A percentile compares a stretch with the other conserved stretches of the same genome.
These are phyloP conservation scores for Lodderomyces margitis DNA, from an alignment of 1,139 yeast genomes.

Conservation along the genomic window DNA sequence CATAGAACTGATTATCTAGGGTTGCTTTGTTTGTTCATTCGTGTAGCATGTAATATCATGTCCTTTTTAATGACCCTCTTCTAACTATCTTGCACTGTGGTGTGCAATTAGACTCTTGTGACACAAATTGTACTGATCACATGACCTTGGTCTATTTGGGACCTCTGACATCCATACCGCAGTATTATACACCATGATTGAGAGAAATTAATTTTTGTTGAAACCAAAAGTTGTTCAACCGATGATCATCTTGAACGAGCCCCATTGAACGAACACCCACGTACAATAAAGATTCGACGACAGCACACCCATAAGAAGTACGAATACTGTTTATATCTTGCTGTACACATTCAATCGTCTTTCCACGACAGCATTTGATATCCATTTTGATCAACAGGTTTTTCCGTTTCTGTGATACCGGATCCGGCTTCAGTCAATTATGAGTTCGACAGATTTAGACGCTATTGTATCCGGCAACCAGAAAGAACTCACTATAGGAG, in stretches of 20 bases:
- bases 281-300: no score
- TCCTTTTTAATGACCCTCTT: no score
- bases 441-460: constrained; percentile 1
- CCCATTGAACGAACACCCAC: no score
- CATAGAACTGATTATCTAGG: not conserved
- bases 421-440: not conserved
- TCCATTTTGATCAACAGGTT: no score
- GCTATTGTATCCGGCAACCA: not conserved
- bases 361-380: no score
- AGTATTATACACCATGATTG: not conserved
- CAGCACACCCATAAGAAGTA: not conserved
- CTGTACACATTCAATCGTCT: no score
- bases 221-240: constrained; percentile 1
- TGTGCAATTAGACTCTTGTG: no score
- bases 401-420: not conserved
- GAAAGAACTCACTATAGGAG: not conserved
- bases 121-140: not conserved
- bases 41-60: no score
- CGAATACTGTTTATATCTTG: no score
- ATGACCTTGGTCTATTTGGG: not conserved
- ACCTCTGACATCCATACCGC: not conserved
- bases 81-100: no score
- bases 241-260: constrained; percentile 3
- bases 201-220: not conserved
- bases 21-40: no score